Base-by-base conservation (phyloP, 768 basidiomycete genomes). In the Daedaleopsis sinensis region DNA sequence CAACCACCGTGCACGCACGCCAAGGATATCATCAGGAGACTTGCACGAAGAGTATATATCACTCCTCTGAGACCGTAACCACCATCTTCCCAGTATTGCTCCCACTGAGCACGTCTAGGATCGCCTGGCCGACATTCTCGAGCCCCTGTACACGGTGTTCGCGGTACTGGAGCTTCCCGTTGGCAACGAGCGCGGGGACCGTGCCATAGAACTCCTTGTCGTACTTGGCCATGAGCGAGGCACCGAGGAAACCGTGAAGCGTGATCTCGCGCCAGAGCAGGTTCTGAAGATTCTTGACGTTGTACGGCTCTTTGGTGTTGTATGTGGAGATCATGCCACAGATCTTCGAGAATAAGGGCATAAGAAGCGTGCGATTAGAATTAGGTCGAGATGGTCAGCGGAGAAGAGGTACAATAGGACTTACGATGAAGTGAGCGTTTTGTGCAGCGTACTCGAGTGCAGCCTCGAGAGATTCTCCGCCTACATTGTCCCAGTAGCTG, bases 81-180 rank as follows among this genome's bases (percentile, higher is more conserved):
- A n/a, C n/a, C n/a, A n/a, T n/a, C n/a, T n/a, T n/a, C n/a, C n/a
- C n/a, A n/a, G n/a, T n/a, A n/a, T n/a, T n/a, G n/a, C n/a, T n/a
- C n/a, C n/a, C n/a, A n/a, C n/a, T n/a, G n/a, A n/a, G n/a, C n/a
- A n/a, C n/a, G n/a, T n/a, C n/a, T n/a, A n/a, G n/a, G n/a, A n/a
- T n/a, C n/a, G n/a, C n/a, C n/a, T n/a, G n/a, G n/a, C n/a, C n/a
- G n/a, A n/a, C n/a, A n/a, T n/a, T n/a, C n/a, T n/a, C n/a, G n/a
- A n/a, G n/a, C n/a, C n/a, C n/a, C n/a, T n/a, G n/a, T n/a, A n/a
- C 64, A 39, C 68, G 35, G 58, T 76, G 64, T 64, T 80, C 73
- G 52, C 65, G 51, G 62, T 74, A 70, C 68, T 77, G 72, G 67
- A 79, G 65, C 65, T 74, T 48, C 36, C 77, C 73, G 42, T 56